Percentiles rank a stretch among this genome's conserved stretches.
Conservation (phyloP, 73 alveolate species). For the Uronychia binucleata region DNA sequence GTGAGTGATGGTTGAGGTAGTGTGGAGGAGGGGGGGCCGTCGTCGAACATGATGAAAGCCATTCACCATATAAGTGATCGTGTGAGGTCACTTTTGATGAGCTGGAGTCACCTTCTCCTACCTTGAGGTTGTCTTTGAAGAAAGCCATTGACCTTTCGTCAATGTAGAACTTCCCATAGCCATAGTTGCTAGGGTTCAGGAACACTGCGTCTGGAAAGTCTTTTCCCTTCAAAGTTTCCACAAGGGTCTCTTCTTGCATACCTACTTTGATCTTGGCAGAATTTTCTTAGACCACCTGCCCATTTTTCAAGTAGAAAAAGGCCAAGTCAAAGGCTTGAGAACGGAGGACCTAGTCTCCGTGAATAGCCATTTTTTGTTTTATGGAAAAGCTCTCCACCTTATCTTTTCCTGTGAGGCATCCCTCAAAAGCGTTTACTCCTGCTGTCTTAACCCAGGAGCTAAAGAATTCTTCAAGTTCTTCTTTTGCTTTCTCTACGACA, state of each 20-base stretch:
- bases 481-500: constrained; percentile 37
- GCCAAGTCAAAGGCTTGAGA: constrained; percentile 73
- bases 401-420: constrained; percentile 48
- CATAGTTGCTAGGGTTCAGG: constrained; percentile 76
- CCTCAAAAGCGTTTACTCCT: constrained; percentile 89
- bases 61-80: constrained; percentile 32
- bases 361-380: constrained; percentile 61
- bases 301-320: constrained; percentile 61
- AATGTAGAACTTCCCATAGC: constrained; percentile 77
- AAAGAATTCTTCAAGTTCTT: constrained; percentile 67
- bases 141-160: constrained; percentile 60
- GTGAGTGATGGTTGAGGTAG: not conserved
- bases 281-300: constrained; percentile 60
- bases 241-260: constrained; percentile 47
- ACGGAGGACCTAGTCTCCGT: constrained; percentile 54
- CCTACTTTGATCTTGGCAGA: constrained; percentile 58
- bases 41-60: constrained; percentile 2
- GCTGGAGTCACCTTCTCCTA: constrained; percentile 10
- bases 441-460: constrained; percentile 80
- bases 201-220: constrained; percentile 76
- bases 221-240: not conserved
- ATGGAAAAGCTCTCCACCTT: constrained; percentile 62
- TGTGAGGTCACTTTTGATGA: constrained; percentile 22
- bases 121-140: constrained; percentile 13
- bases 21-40: constrained; percentile 1